A percentile compares a stretch with the other conserved stretches of the same genome.
phyloP scores from a whole-genome alignment of 2,329 filamentous ascomycete genomes.

The Monosporascus ibericus region DNA sequence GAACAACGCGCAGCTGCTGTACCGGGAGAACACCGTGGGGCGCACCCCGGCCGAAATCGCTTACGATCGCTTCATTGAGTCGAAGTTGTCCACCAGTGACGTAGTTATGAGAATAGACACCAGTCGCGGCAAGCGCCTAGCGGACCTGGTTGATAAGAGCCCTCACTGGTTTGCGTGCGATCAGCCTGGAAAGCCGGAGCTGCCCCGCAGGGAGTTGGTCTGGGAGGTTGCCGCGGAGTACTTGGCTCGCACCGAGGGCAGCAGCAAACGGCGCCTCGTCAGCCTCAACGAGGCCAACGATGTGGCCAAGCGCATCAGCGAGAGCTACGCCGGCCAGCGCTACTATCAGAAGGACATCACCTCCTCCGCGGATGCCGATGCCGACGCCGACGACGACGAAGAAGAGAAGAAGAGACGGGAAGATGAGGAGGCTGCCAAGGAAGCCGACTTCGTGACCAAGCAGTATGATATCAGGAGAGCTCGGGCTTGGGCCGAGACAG shows the following conservation, averaged over 20 bases:
- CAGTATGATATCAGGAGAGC: constrained; percentile 2
- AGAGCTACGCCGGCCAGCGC: constrained; percentile 34
- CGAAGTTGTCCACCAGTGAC: constrained; percentile 24
- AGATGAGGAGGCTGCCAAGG: constrained; percentile 3
- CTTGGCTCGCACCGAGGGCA: constrained; percentile 17
- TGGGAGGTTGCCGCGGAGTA: constrained; percentile 21
- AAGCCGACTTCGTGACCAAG: constrained; percentile 10
- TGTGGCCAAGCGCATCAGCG: constrained; percentile 49
- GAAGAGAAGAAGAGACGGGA: constrained; percentile 4
- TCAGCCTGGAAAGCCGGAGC: neutral
- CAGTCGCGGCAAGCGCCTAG: neutral
- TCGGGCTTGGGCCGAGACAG: constrained; percentile 1
- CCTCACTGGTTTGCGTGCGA: constrained; percentile 7
- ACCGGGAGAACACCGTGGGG: constrained; percentile 71
- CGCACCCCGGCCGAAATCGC: constrained; percentile 66
- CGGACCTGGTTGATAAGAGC: constrained; percentile 3
- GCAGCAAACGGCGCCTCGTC: constrained; percentile 40
- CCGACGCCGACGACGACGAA: constrained; percentile 6
- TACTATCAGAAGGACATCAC: constrained; percentile 12
- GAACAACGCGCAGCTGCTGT: constrained; percentile 52
- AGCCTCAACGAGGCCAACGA: constrained; percentile 53
- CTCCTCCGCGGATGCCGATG: neutral
- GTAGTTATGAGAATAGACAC: neutral
- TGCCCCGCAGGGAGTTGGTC: constrained; percentile 13
- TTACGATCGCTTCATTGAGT: constrained; percentile 44